Conservation (phyloP, 148 eudicot species). For the Euryodendron excelsum region DNA sequence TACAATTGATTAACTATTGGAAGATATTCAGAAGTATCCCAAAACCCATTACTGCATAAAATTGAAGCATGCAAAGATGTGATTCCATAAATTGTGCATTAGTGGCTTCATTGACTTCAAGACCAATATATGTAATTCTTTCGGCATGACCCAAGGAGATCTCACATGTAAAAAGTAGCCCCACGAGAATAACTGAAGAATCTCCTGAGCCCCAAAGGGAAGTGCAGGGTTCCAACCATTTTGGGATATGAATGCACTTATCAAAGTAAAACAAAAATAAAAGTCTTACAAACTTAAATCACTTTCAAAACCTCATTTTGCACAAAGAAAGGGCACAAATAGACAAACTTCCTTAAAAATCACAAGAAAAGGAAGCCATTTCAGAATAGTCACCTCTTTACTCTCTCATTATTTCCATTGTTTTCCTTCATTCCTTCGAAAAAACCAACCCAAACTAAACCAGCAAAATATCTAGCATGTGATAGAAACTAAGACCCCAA, state of each 20-base stretch:
- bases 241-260: too few relatives aligned
- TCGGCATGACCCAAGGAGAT: too few relatives aligned
- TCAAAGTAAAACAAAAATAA: not conserved
- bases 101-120: too few relatives aligned
- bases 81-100: too few relatives aligned
- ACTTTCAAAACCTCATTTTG: not conserved
- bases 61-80: too few relatives aligned
- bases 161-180: too few relatives aligned
- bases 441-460: not conserved
- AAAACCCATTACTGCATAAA: too few relatives aligned
- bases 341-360: not conserved
- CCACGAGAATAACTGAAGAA: too few relatives aligned
- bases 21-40: too few relatives aligned
- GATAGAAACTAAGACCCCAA: not conserved
- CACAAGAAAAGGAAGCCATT: not conserved
- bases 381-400: not conserved
- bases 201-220: too few relatives aligned
- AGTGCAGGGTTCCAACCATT: not conserved
- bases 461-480: not conserved
- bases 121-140: too few relatives aligned
- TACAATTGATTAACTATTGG: too few relatives aligned
- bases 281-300: not conserved
- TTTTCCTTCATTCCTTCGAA: not conserved
- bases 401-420: not conserved
- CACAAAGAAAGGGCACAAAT: not conserved